Conservation (phyloP, 805 yeast species). For the Pichia occidentalis region DNA sequence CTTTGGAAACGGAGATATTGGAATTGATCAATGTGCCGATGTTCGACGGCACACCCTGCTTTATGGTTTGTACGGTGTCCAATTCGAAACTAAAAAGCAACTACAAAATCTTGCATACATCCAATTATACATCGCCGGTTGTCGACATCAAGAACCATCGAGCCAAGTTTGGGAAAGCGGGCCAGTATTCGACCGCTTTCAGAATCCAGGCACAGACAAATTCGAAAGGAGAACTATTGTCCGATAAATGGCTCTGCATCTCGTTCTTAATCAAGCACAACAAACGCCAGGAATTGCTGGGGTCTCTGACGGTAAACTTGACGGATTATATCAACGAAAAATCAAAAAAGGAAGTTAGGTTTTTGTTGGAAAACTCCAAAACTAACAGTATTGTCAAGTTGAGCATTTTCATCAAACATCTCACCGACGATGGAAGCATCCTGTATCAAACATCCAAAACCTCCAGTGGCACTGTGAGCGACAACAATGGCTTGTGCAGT, state of each 20-base stretch:
- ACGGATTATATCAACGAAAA: conserved; percentile 61
- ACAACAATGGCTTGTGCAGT: too few relatives aligned
- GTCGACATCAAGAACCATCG: conserved; percentile 42
- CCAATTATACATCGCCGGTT: conserved; percentile 26
- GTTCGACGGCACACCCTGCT: conserved; percentile 54
- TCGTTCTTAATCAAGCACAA: conserved; percentile 31
- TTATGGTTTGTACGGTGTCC: conserved; percentile 36
- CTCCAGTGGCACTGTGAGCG: too few relatives aligned
- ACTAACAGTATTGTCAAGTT: conserved; percentile 73
- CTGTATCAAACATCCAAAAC: not conserved
- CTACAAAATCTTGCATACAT: conserved; percentile 15
- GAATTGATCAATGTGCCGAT: conserved; percentile 85
- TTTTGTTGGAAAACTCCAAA: conserved; percentile 69
- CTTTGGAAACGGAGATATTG: conserved; percentile 48
- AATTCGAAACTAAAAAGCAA: conserved; percentile 16
- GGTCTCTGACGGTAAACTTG: conserved; percentile 59
- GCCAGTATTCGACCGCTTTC: conserved; percentile 27
- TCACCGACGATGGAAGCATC: not conserved
- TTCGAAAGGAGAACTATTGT: conserved; percentile 29
- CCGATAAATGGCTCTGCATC: conserved; percentile 37
- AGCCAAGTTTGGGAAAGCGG: conserved; percentile 37
- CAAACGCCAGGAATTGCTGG: conserved; percentile 46
- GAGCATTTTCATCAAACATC: conserved; percentile 33
- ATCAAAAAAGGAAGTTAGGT: conserved; percentile 49
- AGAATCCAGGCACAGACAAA: conserved; percentile 35